These are phyloP conservation scores for Colletotrichum shisoi DNA, from an alignment of 2,329 filamentous ascomycete species.

Conservation along the genomic window DNA sequence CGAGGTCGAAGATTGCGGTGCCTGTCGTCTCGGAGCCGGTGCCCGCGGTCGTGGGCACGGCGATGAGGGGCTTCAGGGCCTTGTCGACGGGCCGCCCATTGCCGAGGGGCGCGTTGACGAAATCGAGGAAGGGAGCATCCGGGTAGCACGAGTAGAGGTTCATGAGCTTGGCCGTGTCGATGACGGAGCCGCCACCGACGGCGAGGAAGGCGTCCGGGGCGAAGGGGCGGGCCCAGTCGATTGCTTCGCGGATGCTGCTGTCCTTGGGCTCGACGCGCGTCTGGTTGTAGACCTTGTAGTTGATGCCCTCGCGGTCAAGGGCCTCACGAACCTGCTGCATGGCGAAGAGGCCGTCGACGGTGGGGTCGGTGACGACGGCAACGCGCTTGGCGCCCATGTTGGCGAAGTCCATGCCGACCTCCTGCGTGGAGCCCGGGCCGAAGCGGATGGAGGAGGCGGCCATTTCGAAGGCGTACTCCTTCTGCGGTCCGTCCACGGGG, in stretches of 20 bases:
- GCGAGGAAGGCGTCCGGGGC: constrained; percentile 88
- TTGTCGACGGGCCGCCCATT: constrained; percentile 80
- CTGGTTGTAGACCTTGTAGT: constrained; percentile 81
- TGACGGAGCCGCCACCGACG: constrained; percentile 91
- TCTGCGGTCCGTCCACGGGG: constrained; percentile 68
- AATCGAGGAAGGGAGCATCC: constrained; percentile 93
- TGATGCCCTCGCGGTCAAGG: constrained; percentile 77
- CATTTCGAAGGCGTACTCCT: constrained; percentile 99
- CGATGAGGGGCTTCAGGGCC: constrained; percentile 77
- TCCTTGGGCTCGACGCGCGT: constrained; percentile 93
- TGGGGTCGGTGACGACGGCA: constrained; percentile 88
- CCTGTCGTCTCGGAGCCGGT: constrained; percentile 95
- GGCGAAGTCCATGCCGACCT: constrained; percentile 97
- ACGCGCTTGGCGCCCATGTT: constrained; percentile 89
- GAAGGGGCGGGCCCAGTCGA: constrained; percentile 83
- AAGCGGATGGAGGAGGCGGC: constrained; percentile 94
- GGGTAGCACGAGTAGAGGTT: constrained; percentile 93
- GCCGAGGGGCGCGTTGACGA: constrained; percentile 93
- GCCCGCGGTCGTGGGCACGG: constrained; percentile 82
- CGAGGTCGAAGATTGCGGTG: constrained; percentile 96
- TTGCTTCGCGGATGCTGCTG: constrained; percentile 87
- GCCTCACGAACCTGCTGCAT: constrained; percentile 90
- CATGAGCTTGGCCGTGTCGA: constrained; percentile 98
- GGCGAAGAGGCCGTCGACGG: constrained; percentile 80
- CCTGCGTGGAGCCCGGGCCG: constrained; percentile 89